phyloP scores from a whole-genome alignment of 163 green algal species.

The Prototheca cutis region DNA sequence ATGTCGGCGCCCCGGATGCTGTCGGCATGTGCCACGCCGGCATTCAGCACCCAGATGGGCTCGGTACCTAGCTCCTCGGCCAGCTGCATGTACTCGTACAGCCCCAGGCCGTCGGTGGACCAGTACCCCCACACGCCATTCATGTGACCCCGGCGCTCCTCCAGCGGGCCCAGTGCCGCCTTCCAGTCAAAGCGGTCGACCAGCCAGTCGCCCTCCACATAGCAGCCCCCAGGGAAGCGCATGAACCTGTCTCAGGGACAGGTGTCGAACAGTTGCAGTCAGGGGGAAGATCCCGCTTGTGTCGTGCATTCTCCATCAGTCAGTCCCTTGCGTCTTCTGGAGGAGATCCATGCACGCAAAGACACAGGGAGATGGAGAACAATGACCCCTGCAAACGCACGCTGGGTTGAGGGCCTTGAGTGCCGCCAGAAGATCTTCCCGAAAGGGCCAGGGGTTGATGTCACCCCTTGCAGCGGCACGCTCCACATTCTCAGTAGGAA shows the following conservation, averaged over 20 bases:
- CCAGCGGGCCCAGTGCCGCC: constrained; percentile 22
- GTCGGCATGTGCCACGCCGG: constrained; percentile 30
- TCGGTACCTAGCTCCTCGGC: constrained; percentile 41
- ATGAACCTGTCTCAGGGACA: constrained; percentile 24
- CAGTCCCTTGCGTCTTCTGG: too few relatives aligned
- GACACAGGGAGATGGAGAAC: too few relatives aligned
- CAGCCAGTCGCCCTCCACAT: constrained; percentile 50
- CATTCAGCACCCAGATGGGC: constrained; percentile 58
- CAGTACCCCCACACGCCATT: constrained; percentile 55
- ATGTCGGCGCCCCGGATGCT: constrained; percentile 11
- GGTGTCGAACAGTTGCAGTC: too few relatives aligned
- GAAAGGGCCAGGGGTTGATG: constrained; percentile 38
- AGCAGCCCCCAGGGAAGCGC: constrained; percentile 48
- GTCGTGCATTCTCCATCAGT: too few relatives aligned
- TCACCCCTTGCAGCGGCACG: constrained; percentile 2
- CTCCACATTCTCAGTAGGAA: constrained; percentile 33
- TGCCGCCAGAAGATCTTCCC: constrained; percentile 28
- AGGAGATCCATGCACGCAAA: too few relatives aligned
- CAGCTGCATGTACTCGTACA: constrained; percentile 61
- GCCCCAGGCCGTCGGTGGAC: constrained; percentile 46
- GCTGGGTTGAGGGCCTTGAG: constrained; percentile 34
- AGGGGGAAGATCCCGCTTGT: too few relatives aligned
- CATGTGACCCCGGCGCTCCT: constrained; percentile 41
- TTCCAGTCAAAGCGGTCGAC: constrained; percentile 45
- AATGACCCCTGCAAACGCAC: constrained; percentile 5